A percentile compares a stretch with the other conserved stretches of the same genome.
Conservation (phyloP, 2,329 filamentous ascomycete species). For the Alternaria infectoria region DNA sequence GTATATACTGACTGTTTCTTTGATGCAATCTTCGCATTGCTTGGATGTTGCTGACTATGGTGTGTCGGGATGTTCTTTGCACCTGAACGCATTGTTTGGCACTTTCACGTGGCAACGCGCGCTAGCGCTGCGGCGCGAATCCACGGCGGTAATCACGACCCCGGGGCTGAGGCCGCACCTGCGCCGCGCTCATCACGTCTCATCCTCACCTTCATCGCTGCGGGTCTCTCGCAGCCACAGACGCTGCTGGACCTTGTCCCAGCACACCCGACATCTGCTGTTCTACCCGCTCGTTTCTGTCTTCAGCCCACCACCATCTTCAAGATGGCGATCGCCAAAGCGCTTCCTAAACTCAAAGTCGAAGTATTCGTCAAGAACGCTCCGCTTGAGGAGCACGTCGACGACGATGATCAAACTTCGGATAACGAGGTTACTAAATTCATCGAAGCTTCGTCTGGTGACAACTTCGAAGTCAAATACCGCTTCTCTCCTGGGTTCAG, state of each 20-base stretch:
- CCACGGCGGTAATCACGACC: background rate
- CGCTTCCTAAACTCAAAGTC: conserved; percentile 18
- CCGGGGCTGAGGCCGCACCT: background rate
- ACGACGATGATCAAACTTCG: conserved; percentile 22
- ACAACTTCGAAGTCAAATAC: conserved; percentile 4
- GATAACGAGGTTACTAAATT: conserved; percentile 32
- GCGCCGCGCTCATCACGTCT: background rate
- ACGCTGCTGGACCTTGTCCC: background rate
- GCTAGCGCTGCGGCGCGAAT: background rate
- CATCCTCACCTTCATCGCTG: background rate
- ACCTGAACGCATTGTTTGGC: background rate
- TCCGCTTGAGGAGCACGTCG: conserved; percentile 33
- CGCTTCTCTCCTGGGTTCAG: background rate
- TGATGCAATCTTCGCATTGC: background rate
- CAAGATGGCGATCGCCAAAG: conserved; percentile 27
- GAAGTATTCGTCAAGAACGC: conserved; percentile 26
- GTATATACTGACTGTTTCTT: background rate
- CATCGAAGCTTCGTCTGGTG: conserved; percentile 35
- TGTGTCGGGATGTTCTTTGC: background rate
- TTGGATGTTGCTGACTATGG: background rate
- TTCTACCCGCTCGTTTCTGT: background rate
- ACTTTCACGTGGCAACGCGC: background rate
- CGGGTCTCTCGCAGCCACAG: background rate
- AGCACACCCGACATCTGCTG: background rate
- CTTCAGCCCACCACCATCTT: background rate